phyloP scores from a whole-genome alignment of 139 green algal species.

The Yamagishiella unicocca region DNA sequence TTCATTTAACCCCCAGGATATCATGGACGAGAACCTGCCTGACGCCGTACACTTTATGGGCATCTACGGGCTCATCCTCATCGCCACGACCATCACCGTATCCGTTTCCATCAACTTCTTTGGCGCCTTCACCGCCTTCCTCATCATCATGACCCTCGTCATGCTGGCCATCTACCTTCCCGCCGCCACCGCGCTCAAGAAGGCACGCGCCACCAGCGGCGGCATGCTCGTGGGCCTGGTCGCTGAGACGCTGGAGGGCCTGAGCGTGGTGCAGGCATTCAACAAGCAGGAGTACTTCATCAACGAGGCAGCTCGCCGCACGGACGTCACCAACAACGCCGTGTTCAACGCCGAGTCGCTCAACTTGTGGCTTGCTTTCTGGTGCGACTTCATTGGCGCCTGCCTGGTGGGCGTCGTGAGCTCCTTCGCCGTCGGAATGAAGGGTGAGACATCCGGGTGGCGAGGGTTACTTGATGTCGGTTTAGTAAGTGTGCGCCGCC shows the following conservation, averaged over 20 bases:
- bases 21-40: slow-evolving; percentile 72
- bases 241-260: slow-evolving; percentile 73
- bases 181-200: slow-evolving; percentile 73
- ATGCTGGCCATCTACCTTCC: slow-evolving; percentile 74
- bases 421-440: slow-evolving; percentile 65
- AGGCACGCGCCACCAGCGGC: slow-evolving; percentile 56
- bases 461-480: not conserved
- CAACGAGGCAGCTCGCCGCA: slow-evolving; percentile 56
- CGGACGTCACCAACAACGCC: slow-evolving; percentile 41
- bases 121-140: slow-evolving; percentile 62
- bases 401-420: slow-evolving; percentile 69
- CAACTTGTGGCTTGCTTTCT: slow-evolving; percentile 78
- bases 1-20: slow-evolving; percentile 62
- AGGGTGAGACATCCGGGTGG: not conserved
- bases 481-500: not conserved
- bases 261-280: slow-evolving; percentile 70
- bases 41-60: slow-evolving; percentile 69
- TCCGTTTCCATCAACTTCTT: slow-evolving; percentile 73
- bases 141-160: slow-evolving; percentile 65
- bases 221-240: slow-evolving; percentile 70
- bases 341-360: slow-evolving; percentile 71
- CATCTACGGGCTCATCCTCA: slow-evolving; percentile 76
- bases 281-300: slow-evolving; percentile 59
- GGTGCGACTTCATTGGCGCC: slow-evolving; percentile 76
- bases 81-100: slow-evolving; percentile 72